phyloP scores from a whole-genome alignment of 495 filamentous ascomycete genomes.

The Corynascus novoguineensis region DNA sequence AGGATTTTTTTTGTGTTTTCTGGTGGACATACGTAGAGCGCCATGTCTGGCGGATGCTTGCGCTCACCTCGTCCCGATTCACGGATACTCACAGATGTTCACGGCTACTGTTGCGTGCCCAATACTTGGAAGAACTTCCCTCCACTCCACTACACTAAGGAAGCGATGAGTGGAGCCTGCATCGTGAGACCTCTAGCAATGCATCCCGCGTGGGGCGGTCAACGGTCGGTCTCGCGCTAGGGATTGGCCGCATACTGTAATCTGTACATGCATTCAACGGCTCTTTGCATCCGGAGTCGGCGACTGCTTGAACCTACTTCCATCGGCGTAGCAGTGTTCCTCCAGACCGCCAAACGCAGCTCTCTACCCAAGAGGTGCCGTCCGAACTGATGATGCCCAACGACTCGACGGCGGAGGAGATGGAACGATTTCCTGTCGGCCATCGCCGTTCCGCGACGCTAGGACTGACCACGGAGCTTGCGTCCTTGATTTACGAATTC shows the following conservation, averaged over 20 bases:
- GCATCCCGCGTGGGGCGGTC: slow-evolving; percentile 1
- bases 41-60: background rate
- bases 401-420: background rate
- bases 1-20: background rate
- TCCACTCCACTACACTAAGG: no score
- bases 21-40: background rate
- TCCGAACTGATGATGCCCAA: slow-evolving; percentile 9
- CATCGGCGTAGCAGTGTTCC: background rate
- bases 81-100: background rate
- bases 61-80: background rate
- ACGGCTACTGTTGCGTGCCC: no score
- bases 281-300: slow-evolving; percentile 1
- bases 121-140: background rate
- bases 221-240: slow-evolving; percentile 5
- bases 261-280: slow-evolving; percentile 7
- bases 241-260: no score
- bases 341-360: slow-evolving; percentile 9
- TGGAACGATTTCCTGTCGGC: background rate
- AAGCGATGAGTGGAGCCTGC: background rate
- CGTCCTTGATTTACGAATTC: background rate
- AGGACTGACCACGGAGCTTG: background rate
- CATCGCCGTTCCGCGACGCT: background rate
- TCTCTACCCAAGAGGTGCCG: background rate
- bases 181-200: background rate
- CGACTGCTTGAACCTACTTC: background rate